Percentiles rank a stretch among this genome's conserved stretches.
Evolutionary conservation across 345 rosid species (phyloP).

Genomic region (Citropsis articulata): DNA sequence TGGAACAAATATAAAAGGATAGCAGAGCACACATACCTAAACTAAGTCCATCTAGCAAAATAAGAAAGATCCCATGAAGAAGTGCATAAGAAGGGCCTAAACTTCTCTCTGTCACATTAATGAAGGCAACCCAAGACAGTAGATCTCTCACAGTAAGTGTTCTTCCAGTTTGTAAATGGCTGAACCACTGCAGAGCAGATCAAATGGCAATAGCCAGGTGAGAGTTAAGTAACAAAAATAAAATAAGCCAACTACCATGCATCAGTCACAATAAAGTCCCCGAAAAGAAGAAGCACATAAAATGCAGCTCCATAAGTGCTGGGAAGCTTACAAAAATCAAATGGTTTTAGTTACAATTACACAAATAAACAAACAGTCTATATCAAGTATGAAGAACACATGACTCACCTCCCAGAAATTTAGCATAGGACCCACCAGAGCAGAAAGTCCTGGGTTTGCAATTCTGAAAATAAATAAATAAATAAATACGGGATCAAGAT

Average conservation of each 20-base stretch:
- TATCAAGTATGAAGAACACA: neutral
- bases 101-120: constrained; percentile 47
- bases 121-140: constrained; percentile 80
- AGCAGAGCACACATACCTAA: constrained; percentile 47
- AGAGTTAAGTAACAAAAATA: constrained; percentile 6
- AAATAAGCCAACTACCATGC: neutral
- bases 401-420: constrained; percentile 71
- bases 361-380: neutral
- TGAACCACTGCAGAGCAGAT: constrained; percentile 71
- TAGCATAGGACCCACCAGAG: constrained; percentile 57
- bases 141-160: constrained; percentile 90
- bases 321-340: neutral
- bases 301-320: constrained; percentile 1
- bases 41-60: constrained; percentile 87
- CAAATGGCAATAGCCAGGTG: constrained; percentile 15
- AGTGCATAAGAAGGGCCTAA: constrained; percentile 61
- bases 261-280: neutral
- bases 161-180: constrained; percentile 69
- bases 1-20: neutral
- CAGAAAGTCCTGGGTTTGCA: constrained; percentile 34
- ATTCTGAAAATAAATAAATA: constrained; percentile 34
- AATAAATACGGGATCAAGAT: neutral
- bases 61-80: constrained; percentile 88
- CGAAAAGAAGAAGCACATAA: neutral
- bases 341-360: neutral